Conservation (phyloP, 2,329 filamentous ascomycete species). For the Periconia sp. region DNA sequence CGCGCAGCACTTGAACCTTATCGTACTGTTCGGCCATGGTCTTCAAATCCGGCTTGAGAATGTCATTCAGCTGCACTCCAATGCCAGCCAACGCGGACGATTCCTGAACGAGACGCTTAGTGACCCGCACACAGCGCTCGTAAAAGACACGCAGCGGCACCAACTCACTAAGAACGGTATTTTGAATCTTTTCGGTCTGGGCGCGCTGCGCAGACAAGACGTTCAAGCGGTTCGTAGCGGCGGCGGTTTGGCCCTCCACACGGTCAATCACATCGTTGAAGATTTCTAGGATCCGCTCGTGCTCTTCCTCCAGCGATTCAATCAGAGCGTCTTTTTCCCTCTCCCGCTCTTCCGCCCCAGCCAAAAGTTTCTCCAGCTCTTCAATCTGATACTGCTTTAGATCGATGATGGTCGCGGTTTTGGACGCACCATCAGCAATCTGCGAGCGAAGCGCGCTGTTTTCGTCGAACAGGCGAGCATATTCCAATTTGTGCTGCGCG, state of each 20-base stretch:
- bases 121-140: neutral
- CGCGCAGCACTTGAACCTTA: neutral
- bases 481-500: neutral
- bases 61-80: too few relatives aligned
- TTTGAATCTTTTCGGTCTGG: neutral
- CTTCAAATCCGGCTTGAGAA: neutral
- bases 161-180: neutral
- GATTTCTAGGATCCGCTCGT: neutral
- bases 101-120: neutral
- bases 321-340: constrained; percentile 1
- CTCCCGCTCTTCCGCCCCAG: neutral
- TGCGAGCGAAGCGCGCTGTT: neutral
- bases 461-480: constrained; percentile 1
- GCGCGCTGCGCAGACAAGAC: neutral
- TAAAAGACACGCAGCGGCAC: neutral
- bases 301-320: neutral
- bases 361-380: neutral
- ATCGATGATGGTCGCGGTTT: neutral
- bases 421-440: neutral
- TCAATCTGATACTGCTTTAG: neutral
- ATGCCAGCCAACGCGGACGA: neutral
- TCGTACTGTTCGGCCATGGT: neutral
- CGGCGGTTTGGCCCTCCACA: neutral
- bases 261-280: neutral
- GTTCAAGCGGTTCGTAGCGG: neutral